Base-by-base conservation (phyloP, 306 rosid species). In the Ceratonia siliqua region DNA sequence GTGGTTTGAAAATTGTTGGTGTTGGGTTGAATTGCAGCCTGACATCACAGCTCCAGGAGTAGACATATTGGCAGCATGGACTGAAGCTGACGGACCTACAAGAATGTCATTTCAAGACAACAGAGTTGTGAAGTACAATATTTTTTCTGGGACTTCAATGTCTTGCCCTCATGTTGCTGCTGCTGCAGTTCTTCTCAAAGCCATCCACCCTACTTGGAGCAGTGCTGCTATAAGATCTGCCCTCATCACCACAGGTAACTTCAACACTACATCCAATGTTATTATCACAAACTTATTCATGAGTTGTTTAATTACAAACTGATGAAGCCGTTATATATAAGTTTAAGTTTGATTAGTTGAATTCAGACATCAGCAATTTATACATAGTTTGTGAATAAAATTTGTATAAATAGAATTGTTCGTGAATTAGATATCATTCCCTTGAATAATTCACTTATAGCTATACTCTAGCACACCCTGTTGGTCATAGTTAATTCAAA, bases 41-140 rank as follows among this genome's bases (percentile, higher is more conserved):
- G 99, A 94, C 62, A 88, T 94, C 49, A 88, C 96, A 75, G 99
- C 97, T 4, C 99, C 99, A 2, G 99, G 99, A 20, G 75, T 94
- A 45, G 87, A 94, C 58, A 92, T 94, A 82, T 62, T 94, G 80
- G 99, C 99, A 13, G 99, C 99, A 55, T 94, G 99, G 99, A 87
- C 85, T 1, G 89, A 72, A 54, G 81, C 21, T 33, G 88, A 92
- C 72, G 81, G 97, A 2, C 99, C 99, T 13, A 87, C 99, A 36
- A 74, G 80, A 82, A 71, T 91, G 68, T 56, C 83, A 10, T 36
- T 18, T 62, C 7, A n/a, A 1, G 98, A 94, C 78, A 74, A 81
- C 27, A 79, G 97, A 73, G 83, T 92, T 12, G 95, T 72, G 25
- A 48, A 81, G 78, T 94, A 87, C 76, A 94, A 87, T 65, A 81